phyloP scores from a whole-genome alignment of 2,329 filamentous ascomycete genomes.

The Botrytis galanthina region DNA sequence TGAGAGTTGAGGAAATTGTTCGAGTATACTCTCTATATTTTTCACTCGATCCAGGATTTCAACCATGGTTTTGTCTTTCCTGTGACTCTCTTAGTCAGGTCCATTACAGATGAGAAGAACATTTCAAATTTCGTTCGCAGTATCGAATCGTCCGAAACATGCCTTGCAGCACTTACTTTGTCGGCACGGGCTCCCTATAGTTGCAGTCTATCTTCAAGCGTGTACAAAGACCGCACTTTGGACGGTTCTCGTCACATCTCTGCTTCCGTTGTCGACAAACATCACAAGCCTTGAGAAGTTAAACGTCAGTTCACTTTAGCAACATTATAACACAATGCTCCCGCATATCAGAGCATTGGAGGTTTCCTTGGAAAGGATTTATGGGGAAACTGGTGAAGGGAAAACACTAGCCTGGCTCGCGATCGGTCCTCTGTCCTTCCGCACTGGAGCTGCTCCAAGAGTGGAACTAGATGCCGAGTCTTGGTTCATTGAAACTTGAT shows the following conservation, averaged over 20 bases:
- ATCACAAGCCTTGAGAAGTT: slow-evolving; percentile 50
- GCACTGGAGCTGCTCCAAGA: background rate
- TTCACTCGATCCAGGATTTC: slow-evolving; percentile 59
- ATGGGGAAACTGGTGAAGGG: background rate
- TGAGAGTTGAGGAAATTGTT: slow-evolving; percentile 38
- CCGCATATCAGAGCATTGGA: background rate
- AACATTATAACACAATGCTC: background rate
- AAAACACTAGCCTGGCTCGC: slow-evolving; percentile 7
- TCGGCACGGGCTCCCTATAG: slow-evolving; percentile 60
- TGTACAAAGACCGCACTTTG: slow-evolving; percentile 59
- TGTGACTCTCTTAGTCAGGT: slow-evolving; percentile 36
- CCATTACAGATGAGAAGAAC: background rate
- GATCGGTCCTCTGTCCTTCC: slow-evolving; percentile 13
- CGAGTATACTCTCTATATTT: slow-evolving; percentile 55
- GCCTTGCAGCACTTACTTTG: slow-evolving; percentile 51
- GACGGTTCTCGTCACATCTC: slow-evolving; percentile 61
- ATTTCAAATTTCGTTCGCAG: slow-evolving; percentile 8
- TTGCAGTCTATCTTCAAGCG: slow-evolving; percentile 57
- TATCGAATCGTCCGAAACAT: background rate
- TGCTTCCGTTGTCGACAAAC: slow-evolving; percentile 60
- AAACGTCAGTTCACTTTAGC: background rate
- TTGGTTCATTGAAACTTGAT: background rate
- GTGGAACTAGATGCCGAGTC: slow-evolving; percentile 1
- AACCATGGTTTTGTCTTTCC: slow-evolving; percentile 61
- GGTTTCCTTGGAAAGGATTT: background rate